Percentiles rank a stretch among this genome's conserved stretches.
Conservation (phyloP, 768 basidiomycete genomes). For the Rhodotorula kratochvilovae region DNA sequence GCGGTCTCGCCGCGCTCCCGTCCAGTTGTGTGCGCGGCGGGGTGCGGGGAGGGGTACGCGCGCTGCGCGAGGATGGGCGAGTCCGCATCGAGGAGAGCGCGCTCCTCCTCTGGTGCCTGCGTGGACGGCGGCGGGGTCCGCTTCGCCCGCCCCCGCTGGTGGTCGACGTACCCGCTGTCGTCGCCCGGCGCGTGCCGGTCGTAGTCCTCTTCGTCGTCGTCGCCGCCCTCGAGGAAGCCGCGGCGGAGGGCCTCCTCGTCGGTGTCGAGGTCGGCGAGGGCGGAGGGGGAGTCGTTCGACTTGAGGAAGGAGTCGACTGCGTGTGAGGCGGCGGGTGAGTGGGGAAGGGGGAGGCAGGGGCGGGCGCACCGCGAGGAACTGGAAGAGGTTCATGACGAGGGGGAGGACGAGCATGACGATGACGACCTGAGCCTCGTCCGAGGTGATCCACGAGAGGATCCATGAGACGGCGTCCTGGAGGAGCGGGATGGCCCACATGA, state of each 20-base stretch:
- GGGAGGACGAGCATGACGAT: constrained; percentile 84
- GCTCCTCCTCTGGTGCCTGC: constrained; percentile 1
- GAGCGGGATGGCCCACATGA: constrained; percentile 67
- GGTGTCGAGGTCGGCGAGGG: not conserved
- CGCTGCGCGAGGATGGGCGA: not conserved
- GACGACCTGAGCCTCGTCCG: constrained; percentile 55
- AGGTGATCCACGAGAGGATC: constrained; percentile 72
- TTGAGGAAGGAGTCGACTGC: constrained; percentile 40
- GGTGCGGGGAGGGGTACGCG: constrained; percentile 3
- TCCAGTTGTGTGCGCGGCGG: no score
- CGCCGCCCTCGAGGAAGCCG: constrained; percentile 48
- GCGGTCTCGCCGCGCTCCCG: no score
- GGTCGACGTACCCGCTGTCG: constrained; percentile 15
- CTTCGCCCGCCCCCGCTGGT: no score
- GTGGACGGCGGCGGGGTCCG: not conserved
- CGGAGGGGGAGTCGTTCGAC: not conserved
- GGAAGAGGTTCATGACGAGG: constrained; percentile 57
- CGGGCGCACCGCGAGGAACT: constrained; percentile 95
- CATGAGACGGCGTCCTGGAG: constrained; percentile 76
- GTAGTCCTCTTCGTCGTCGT: constrained; percentile 2
- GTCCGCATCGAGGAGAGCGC: constrained; percentile 14
- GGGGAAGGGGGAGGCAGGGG: constrained; percentile 47
- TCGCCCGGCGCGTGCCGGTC: not conserved
- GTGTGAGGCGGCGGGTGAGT: not conserved
- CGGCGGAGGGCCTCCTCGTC: constrained; percentile 28